Evolutionary conservation across 208 protist species (phyloP), one percentile per base, ranked within the genome.

Genomic region (Plasmodiophora brassicae): DNA sequence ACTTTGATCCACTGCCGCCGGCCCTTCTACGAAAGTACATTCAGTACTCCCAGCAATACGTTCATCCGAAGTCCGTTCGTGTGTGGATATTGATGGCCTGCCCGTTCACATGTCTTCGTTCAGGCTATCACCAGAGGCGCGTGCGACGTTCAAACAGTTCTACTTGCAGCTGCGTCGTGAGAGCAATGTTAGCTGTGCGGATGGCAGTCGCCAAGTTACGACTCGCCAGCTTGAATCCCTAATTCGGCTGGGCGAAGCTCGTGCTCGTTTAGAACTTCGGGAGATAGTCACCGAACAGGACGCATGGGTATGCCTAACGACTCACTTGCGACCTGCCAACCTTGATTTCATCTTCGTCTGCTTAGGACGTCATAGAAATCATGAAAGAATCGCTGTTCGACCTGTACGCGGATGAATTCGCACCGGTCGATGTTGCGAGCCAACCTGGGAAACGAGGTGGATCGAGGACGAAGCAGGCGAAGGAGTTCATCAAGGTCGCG

Each of bases 151-250:
- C 32, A 78, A 78, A 0, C 38, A 88, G 22, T 91, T 91, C 83
- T 91, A 90, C 84, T 78, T 91, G 0, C 14, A 35, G 50, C 57
- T 91, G 39, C 86, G 90, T 32, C 1, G 45, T 22, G 85, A 87
- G 35, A 1, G 38, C 1, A 83, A 90, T 8, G n/a, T n/a, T n/a
- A n/a, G n/a, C n/a, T n/a, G n/a, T n/a, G 84, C 5, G 1, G 45
- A 36, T 28, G 89, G 90, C 46, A 35, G 36, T 14, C 89, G 71
- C 45, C 91, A 90, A 0, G 71, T 92, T 39, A 92, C 91, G 20
- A 92, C 88, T 5, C 39, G 91, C 25, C 91, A 92, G 85, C 90
- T 92, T 45, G 91, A 92, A 46, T 92, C 91, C 35, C 84, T 92
- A 43, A 71, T 92, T 25, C 85, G 91, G n/a, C 39, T 92, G 25